Evolutionary conservation across 495 filamentous ascomycete genomes (phyloP).

Genomic region (Aspergillus saccharolyticus): DNA sequence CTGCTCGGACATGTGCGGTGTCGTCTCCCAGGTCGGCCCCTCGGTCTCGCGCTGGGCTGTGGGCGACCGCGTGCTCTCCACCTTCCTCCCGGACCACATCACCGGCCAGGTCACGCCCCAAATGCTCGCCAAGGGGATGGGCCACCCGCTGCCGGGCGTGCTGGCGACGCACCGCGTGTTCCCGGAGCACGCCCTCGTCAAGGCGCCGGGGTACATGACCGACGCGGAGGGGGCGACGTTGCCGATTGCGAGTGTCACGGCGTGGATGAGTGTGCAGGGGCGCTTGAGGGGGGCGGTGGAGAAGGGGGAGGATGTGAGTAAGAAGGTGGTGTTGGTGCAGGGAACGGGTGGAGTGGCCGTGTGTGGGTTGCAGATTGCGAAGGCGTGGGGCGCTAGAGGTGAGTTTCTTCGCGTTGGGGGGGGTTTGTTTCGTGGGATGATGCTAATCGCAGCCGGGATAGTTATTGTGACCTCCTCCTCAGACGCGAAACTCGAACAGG

Average conservation of each 20-base stretch:
- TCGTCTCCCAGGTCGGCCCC: conserved; percentile 58
- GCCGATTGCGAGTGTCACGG: conserved; percentile 67
- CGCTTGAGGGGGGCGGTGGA: conserved; percentile 53
- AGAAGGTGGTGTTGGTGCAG: conserved; percentile 54
- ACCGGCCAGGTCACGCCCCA: conserved; percentile 52
- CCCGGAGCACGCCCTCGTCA: conserved; percentile 59
- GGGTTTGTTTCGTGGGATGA: not conserved
- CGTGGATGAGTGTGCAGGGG: conserved; percentile 74
- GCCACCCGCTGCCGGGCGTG: conserved; percentile 62
- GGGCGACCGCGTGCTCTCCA: conserved; percentile 68
- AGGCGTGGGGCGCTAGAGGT: conserved; percentile 67
- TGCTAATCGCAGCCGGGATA: conserved; percentile 20
- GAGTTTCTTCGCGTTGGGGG: conserved; percentile 4
- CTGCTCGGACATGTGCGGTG: conserved; percentile 71
- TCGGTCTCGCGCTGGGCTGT: conserved; percentile 58
- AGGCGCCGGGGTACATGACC: conserved; percentile 56
- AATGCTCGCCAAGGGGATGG: conserved; percentile 51
- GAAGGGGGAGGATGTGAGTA: conserved; percentile 49
- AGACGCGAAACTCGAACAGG: conserved; percentile 54
- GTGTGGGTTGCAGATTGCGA: conserved; percentile 75
- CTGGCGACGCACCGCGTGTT: conserved; percentile 65
- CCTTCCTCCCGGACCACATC: conserved; percentile 72
- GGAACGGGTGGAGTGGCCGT: conserved; percentile 77
- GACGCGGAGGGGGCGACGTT: conserved; percentile 62
- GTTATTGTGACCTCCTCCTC: conserved; percentile 75